Base-by-base conservation (phyloP, 148 eudicot species). In the Chenopodium quinoa region DNA sequence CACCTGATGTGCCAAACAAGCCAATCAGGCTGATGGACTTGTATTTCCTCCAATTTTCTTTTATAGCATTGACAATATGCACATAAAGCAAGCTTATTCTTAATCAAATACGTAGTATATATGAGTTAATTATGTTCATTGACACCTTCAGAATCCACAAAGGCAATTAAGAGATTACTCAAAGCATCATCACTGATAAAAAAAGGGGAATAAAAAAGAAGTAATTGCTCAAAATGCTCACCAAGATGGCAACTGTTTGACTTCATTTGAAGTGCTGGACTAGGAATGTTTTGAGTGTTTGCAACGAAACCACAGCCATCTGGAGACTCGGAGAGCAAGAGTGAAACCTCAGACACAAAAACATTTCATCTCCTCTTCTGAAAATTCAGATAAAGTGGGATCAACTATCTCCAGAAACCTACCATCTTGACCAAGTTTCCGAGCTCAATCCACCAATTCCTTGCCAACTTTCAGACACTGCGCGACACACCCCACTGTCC, bases 321-420 rank as follows among this genome's bases (percentile, higher is more conserved):
- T 32, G 34, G 34, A 32, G 34, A 34, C 4, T 3, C 83, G 4
- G 89, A 84, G 20, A 90, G 91, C 95, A 90, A 88, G 46, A 84
- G 83, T 66, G 87, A 73, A 78, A 92, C 93, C 86, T 89, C 88
- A 54, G 86, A 85, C 95, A 92, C 88, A 22, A 60, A 89, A 89
- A 13, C 90, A 86, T 65, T 77, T 27, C 20, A 88, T 77, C 85
- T 83, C 87, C 17, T 86, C 91, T 54, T 85, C 75, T 10, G 90
- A 88, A 83, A 80, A 87, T n/a, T 89, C 90, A 20, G 67, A 47
- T 48, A 89, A 40, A n/a, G 80, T 88, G 2, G 90, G 92, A 77
- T 92, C 95, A 27, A 92, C 86, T n/a, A 92, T 78, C 46, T 90
- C 93, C 58, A 85, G 32, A 71, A 88, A 85, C 73, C 90, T 84